Evolutionary conservation across 306 rosid species (phyloP), one percentile per base, ranked within the genome.

Genomic region (Canavalia gladiata): DNA sequence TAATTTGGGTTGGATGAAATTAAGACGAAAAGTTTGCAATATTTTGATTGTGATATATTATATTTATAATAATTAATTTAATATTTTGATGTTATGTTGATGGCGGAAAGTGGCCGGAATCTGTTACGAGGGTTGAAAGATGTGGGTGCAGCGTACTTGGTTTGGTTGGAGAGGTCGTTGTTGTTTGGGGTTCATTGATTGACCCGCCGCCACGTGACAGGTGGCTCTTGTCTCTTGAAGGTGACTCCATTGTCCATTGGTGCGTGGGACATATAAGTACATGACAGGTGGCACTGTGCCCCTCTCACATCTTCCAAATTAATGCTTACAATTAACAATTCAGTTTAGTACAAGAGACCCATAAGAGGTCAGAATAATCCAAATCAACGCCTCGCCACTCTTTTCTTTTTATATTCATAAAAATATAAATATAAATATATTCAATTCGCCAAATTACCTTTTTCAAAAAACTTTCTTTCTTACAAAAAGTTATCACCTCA

Each of bases 141-240:
- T 5, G 71, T 46, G 39, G 82, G 76, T 46, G 67, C 8, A 72
- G 50, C 65, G 67, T 73, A 55, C 11, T 25, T 55, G 51, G 37
- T 2, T 2, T 33, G 35, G 81, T 25, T 11, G 31, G n/a, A 37
- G 41, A 37, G 74, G 78, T 55, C 8, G 64, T 28, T 28, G 80
- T 42, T 43, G 51, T 8, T 18, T 25, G 68, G 46, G 35, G 45
- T 34, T 50, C 54, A 37, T 35, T 52, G 42, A 30, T 5, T 12
- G 68, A 7, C 25, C 60, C 42, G 82, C 74, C 78, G 86, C 84
- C 86, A 60, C 78, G 41, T 74, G 84, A 78, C 75, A 82, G 55
- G 76, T 83, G 75, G 51, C 74, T 35, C 28, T 64, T 50, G 50
- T 47, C 31, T 18, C 46, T n/a, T 60, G 37, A 71, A 71, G 76